Evolutionary conservation across 345 rosid species (phyloP).

Genomic region (Populus alba): DNA sequence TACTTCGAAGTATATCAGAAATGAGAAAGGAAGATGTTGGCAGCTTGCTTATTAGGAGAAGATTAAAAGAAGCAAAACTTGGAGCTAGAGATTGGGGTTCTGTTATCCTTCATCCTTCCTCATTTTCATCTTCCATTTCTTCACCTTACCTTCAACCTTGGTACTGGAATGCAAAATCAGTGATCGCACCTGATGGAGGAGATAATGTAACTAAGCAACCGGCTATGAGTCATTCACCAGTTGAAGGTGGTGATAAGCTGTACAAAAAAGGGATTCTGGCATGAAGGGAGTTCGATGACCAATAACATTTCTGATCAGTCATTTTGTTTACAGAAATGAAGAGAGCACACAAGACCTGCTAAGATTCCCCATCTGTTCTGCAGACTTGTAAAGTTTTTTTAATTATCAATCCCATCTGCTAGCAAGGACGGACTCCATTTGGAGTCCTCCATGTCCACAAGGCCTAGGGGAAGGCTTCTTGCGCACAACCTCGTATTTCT

Average conservation of each 20-base stretch:
- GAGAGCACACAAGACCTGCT: neutral
- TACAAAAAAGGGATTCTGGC: conserved; percentile 60
- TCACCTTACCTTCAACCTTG: conserved; percentile 62
- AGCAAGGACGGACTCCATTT: too few relatives aligned
- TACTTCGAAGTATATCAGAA: conserved; percentile 65
- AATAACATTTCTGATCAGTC: neutral
- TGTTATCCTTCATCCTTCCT: conserved; percentile 45
- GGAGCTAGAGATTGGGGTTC: conserved; percentile 89
- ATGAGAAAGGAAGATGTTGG: conserved; percentile 67
- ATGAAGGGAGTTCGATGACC: conserved; percentile 8
- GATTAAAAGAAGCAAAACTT: conserved; percentile 59
- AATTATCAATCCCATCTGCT: too few relatives aligned
- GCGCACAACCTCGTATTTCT: too few relatives aligned
- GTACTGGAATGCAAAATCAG: conserved; percentile 59
- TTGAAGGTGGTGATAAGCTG: conserved; percentile 71
- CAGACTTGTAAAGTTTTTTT: too few relatives aligned
- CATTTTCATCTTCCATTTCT: conserved; percentile 19
- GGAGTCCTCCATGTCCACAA: too few relatives aligned
- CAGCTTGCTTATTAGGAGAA: conserved; percentile 52
- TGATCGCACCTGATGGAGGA: conserved; percentile 35
- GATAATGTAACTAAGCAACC: conserved; percentile 42
- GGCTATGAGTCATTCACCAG: conserved; percentile 41
- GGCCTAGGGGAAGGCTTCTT: too few relatives aligned
- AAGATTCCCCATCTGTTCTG: neutral
- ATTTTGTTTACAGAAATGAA: neutral